Evolutionary conservation across 192 early-diverging fungal species (phyloP).

Genomic region (Dissophora globulifera): DNA sequence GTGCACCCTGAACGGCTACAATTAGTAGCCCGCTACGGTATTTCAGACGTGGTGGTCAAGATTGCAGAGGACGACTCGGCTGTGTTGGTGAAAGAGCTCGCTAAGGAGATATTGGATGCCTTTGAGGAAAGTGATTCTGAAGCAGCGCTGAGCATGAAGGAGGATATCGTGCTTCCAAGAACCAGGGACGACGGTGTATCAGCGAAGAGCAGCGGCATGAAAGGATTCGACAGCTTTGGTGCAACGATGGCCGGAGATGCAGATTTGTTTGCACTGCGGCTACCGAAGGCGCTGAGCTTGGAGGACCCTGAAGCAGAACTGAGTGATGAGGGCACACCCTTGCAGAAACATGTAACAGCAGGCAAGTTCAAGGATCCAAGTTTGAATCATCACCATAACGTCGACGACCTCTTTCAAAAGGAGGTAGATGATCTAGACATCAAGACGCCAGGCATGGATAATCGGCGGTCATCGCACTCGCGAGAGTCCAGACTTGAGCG

Average conservation of each 20-base stretch:
- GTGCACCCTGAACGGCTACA: conserved; percentile 45
- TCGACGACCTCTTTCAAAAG: conserved; percentile 36
- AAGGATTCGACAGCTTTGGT: conserved; percentile 21
- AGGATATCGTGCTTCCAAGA: neutral
- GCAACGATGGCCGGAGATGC: too few relatives aligned
- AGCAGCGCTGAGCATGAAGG: conserved; percentile 17
- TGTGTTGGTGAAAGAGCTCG: conserved; percentile 61
- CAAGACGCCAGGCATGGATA: conserved; percentile 13
- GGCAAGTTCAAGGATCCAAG: conserved; percentile 6
- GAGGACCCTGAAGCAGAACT: too few relatives aligned
- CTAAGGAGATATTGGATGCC: conserved; percentile 54
- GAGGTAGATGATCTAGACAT: conserved; percentile 35
- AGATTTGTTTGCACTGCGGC: conserved; percentile 23
- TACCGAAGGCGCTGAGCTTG: neutral
- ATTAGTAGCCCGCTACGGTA: conserved; percentile 46
- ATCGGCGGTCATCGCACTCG: conserved; percentile 2
- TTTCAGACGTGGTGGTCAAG: conserved; percentile 34
- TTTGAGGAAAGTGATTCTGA: conserved; percentile 49
- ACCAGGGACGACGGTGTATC: too few relatives aligned
- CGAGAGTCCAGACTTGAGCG: neutral
- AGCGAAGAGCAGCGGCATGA: neutral
- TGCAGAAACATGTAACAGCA: neutral
- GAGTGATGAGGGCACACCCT: neutral
- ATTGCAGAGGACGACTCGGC: conserved; percentile 59
- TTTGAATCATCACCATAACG: neutral